These are phyloP conservation scores for Saccharomyces hybrid DNA, from an alignment of 1,139 yeast genomes.

Conservation along the genomic window DNA sequence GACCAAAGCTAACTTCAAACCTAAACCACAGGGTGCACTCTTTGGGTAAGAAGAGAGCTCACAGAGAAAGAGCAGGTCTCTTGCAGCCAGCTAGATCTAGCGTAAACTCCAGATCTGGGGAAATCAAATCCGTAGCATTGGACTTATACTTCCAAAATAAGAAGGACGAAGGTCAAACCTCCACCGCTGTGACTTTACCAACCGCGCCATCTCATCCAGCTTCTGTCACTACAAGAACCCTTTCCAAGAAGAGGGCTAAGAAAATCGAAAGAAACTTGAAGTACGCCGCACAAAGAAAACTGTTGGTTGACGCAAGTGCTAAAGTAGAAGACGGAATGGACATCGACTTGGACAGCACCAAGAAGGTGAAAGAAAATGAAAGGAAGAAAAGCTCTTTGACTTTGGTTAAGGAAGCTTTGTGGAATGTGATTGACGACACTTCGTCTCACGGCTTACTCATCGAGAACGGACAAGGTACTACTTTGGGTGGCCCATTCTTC, in stretches of 20 bases:
- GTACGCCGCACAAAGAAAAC: slow-evolving; percentile 52
- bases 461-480: slow-evolving; percentile 64
- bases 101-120: slow-evolving; percentile 40
- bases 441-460: slow-evolving; percentile 39
- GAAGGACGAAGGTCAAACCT: slow-evolving; percentile 7
- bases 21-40: slow-evolving; percentile 47
- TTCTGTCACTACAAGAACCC: slow-evolving; percentile 47
- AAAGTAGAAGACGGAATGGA: slow-evolving; percentile 36
- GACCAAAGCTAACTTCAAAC: slow-evolving; percentile 58
- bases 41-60: slow-evolving; percentile 51
- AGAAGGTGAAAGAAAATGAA: slow-evolving; percentile 21
- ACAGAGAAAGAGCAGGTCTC: slow-evolving; percentile 40
- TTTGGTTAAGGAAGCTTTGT: slow-evolving; percentile 55
- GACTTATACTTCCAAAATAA: slow-evolving; percentile 49
- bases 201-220: slow-evolving; percentile 24
- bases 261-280: slow-evolving; percentile 75
- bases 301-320: slow-evolving; percentile 42
- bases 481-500: slow-evolving; percentile 61
- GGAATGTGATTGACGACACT: slow-evolving; percentile 57
- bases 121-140: slow-evolving; percentile 50
- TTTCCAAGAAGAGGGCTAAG: slow-evolving; percentile 74
- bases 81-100: slow-evolving; percentile 38
- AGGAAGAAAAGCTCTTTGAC: slow-evolving; percentile 35
- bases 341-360: slow-evolving; percentile 43
- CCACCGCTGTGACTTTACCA: slow-evolving; percentile 9